These are phyloP conservation scores for Centaurea solstitialis DNA, from an alignment of 129 eudicot species.

Conservation along the genomic window DNA sequence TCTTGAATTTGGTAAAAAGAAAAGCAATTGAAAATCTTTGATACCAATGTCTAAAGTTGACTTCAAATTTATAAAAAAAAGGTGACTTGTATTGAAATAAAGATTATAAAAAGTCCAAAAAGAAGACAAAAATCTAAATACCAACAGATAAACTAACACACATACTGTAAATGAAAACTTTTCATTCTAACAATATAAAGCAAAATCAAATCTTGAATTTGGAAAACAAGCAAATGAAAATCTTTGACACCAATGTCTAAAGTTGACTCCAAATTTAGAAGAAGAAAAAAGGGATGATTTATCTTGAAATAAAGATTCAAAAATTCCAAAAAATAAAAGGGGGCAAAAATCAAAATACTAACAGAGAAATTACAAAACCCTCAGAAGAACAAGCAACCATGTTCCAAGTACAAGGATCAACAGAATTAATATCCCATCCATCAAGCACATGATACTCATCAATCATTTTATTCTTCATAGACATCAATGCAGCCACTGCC, in stretches of 20 bases:
- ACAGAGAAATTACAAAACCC: slow-evolving; percentile 94
- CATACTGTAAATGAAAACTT: too few species aligned
- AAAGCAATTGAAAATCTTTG: slow-evolving; percentile 4
- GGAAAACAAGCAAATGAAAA: background rate
- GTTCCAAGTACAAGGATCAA: slow-evolving; percentile 99
- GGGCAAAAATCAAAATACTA: slow-evolving; percentile 25
- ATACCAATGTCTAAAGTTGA: background rate
- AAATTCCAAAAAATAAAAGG: background rate
- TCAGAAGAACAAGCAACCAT: slow-evolving; percentile 90
- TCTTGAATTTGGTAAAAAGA: background rate
- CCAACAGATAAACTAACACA: too few species aligned
- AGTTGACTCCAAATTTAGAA: slow-evolving; percentile 1
- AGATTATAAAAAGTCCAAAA: too few species aligned
- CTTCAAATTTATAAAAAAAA: background rate
- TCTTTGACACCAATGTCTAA: background rate
- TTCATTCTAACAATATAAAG: background rate
- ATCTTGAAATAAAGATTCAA: background rate
- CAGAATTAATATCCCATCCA: slow-evolving; percentile 98
- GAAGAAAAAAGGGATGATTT: background rate
- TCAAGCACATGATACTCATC: slow-evolving; percentile 83
- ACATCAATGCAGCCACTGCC: slow-evolving; percentile 96
- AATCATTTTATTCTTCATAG: slow-evolving; percentile 73
- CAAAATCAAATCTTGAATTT: too few species aligned
- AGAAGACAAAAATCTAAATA: too few species aligned
- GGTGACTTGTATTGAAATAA: too few species aligned